These are phyloP conservation scores for Candida xyloterini DNA, from an alignment of 805 yeast species.

Conservation along the genomic window DNA sequence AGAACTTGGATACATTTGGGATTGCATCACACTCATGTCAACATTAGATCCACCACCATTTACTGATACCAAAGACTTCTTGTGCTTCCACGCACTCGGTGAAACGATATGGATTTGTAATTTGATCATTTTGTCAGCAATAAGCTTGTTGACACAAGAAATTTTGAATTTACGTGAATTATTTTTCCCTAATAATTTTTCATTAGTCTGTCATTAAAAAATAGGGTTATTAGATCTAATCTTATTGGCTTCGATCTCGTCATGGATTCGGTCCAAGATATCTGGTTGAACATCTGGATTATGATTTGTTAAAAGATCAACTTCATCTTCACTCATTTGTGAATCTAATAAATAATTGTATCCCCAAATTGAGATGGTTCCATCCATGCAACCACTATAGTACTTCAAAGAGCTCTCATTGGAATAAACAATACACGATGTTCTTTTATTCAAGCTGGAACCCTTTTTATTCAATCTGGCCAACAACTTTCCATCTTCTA, in stretches of 20 bases:
- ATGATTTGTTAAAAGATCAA: slow-evolving; percentile 15
- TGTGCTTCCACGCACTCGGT: slow-evolving; percentile 20
- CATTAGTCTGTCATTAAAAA: slow-evolving; percentile 5
- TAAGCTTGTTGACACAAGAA: not conserved
- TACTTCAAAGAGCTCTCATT: slow-evolving; percentile 45
- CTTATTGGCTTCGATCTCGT: slow-evolving; percentile 30
- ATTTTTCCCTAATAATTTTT: slow-evolving; percentile 5
- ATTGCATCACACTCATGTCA: slow-evolving; percentile 7
- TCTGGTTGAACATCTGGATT: slow-evolving; percentile 3
- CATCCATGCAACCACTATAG: slow-evolving; percentile 65
- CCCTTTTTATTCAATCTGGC: slow-evolving; percentile 50
- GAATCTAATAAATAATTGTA: slow-evolving; percentile 28
- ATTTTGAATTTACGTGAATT: not conserved
- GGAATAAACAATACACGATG: slow-evolving; percentile 51
- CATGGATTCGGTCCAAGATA: slow-evolving; percentile 27
- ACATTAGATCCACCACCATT: slow-evolving; percentile 5
- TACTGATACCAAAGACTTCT: not conserved
- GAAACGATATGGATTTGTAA: slow-evolving; percentile 29
- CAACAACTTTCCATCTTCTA: slow-evolving; percentile 60
- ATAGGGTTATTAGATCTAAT: slow-evolving; percentile 6
- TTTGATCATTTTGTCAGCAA: slow-evolving; percentile 21
- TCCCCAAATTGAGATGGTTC: slow-evolving; percentile 60
- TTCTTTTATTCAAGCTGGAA: slow-evolving; percentile 36
- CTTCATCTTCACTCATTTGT: slow-evolving; percentile 6
- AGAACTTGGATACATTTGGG: slow-evolving; percentile 7